These are phyloP conservation scores for Ilyonectria destructans DNA, from an alignment of 2,329 filamentous ascomycete species.

Conservation along the genomic window DNA sequence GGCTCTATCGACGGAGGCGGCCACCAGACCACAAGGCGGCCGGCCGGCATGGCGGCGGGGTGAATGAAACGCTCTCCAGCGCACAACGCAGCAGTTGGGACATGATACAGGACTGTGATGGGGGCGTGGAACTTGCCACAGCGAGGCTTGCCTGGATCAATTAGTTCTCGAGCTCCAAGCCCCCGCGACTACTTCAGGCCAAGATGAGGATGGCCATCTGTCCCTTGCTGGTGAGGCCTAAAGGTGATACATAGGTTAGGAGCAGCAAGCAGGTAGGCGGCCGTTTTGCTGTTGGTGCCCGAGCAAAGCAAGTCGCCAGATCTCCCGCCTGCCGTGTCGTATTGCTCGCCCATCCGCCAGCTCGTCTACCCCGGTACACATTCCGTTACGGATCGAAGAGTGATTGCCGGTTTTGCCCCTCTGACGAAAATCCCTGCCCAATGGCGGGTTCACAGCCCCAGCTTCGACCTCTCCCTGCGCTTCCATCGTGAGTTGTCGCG, in stretches of 20 bases:
- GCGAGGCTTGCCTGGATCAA: constrained; percentile 1
- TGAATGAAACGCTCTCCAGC: constrained; percentile 32
- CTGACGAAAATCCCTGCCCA: constrained; percentile 25
- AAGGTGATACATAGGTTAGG: not conserved
- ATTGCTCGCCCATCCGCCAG: constrained; percentile 18
- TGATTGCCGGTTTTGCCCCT: not conserved
- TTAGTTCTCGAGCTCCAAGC: not conserved
- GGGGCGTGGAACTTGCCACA: constrained; percentile 11
- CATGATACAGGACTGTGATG: constrained; percentile 20
- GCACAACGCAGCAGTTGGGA: constrained; percentile 32
- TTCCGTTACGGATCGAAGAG: not conserved
- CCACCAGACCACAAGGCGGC: constrained; percentile 30
- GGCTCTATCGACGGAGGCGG: constrained; percentile 32
- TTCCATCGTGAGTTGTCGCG: constrained; percentile 41
- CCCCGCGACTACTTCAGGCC: not conserved
- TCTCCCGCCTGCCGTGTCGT: constrained; percentile 21
- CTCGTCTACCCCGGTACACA: constrained; percentile 19
- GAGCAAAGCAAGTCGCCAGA: constrained; percentile 39
- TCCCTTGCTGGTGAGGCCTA: not conserved
- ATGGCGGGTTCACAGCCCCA: constrained; percentile 31
- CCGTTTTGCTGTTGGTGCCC: constrained; percentile 41
- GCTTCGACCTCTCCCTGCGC: constrained; percentile 33
- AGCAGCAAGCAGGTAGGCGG: not conserved
- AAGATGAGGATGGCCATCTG: constrained; percentile 2
- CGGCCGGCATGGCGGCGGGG: constrained; percentile 32